phyloP scores from a whole-genome alignment of 139 green algal species.

The Pycnococcus provasolii region DNA sequence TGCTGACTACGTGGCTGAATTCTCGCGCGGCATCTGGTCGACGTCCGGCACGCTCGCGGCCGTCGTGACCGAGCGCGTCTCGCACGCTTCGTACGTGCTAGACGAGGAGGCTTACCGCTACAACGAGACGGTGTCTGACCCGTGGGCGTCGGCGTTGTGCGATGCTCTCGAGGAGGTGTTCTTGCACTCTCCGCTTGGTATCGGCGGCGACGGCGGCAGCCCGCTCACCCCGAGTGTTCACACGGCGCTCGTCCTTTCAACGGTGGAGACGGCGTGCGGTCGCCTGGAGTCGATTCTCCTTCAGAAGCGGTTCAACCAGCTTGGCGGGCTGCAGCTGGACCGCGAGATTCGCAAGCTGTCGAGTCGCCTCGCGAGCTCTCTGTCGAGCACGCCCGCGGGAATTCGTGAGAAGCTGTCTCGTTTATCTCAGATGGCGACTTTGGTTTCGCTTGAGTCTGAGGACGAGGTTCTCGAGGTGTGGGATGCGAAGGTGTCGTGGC shows the following conservation, averaged over 20 bases:
- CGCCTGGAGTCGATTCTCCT: conserved; percentile 60
- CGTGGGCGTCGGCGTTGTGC: conserved; percentile 47
- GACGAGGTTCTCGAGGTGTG: conserved; percentile 76
- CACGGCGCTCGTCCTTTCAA: not conserved
- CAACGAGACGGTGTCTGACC: conserved; percentile 40
- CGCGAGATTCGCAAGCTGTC: conserved; percentile 65
- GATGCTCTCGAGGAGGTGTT: conserved; percentile 42
- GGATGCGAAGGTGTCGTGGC: conserved; percentile 65
- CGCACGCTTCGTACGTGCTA: not conserved
- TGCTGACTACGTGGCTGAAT: not conserved
- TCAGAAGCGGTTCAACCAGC: conserved; percentile 79
- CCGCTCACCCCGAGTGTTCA: not conserved
- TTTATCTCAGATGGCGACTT: conserved; percentile 72
- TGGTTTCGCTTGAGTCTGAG: conserved; percentile 74
- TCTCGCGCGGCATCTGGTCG: not conserved
- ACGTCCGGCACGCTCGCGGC: not conserved
- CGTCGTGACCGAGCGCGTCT: not conserved
- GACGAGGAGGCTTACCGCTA: conserved; percentile 56
- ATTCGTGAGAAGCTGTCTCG: conserved; percentile 86
- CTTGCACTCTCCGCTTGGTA: not conserved
- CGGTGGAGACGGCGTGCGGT: conserved; percentile 39
- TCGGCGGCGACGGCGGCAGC: not conserved
- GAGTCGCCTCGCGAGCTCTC: conserved; percentile 54
- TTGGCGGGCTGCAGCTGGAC: conserved; percentile 86
- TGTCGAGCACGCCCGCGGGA: conserved; percentile 33